Evolutionary conservation across 78 protist species (phyloP), one percentile per base, ranked within the genome.

Genomic region (Protostelium mycophagum): DNA sequence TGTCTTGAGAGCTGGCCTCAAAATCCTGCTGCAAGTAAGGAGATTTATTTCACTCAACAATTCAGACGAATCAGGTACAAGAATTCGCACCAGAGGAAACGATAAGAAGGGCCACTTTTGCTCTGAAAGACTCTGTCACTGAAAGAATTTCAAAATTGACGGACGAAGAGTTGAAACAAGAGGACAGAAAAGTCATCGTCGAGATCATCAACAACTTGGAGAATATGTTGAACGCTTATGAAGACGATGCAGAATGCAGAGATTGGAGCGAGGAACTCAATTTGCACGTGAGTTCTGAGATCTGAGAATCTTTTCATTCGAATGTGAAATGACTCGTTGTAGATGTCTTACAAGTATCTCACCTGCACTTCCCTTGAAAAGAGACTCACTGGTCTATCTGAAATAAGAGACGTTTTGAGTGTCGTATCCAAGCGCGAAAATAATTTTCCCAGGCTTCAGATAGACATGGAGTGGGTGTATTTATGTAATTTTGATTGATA

Each of bases 111-210:
- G 16, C n/a, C n/a, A n/a, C n/a, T n/a, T n/a, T n/a, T n/a, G n/a
- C n/a, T 5, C 5, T 51, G 73, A 51, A 51, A 16, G 16, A 51
- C 73, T 25, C 5, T 16, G 73, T 51, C 31, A 51, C 73, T 5
- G 16, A 5, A 16, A 5, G 73, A 25, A 88, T 91, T n/a, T 85
- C 88, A n/a, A 36, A 37, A 25, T 38, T 83, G 0, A 38, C 91
- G 16, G 94, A 91, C 37, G 94, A 91, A 51, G 94, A 91, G 73
- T 91, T 91, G 37, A 91, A 91, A 38, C 87, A 87, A 86, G 94
- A 91, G 87, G 89, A 85, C 35, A 91, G 89, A 34, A 91, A 87
- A 85, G 73, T 51, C 73, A 51, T 51, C 5, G 5, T 16, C 31
- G 91, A 91, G 84, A 86, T 91, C 51, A 91, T 88, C 38, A 34